Evolutionary conservation across 2,329 filamentous ascomycete genomes (phyloP), one percentile per base, ranked within the genome.

Genomic region (Pezicula radicicola): DNA sequence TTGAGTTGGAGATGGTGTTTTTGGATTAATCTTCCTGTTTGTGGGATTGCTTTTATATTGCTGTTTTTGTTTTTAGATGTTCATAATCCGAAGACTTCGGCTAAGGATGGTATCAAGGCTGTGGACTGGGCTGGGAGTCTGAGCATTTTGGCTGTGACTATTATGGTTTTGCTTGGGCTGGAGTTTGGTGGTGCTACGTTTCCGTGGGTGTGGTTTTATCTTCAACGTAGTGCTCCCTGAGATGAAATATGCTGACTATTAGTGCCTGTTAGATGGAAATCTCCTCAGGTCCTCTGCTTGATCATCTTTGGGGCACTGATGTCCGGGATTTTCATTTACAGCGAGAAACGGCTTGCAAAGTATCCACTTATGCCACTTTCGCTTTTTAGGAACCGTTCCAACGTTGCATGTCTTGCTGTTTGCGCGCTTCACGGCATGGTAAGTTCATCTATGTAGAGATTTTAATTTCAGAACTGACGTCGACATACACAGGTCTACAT

Each of bases 301-400:
- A 85, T 47, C 84, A 89, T 30, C 77, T 94, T 92, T 59, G 89
- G 90, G 28, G 63, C 80, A 30, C 54, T 87, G 39, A 72, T 79
- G 9, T 77, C 89, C 10, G 13, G 36, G 2, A 12, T 48, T 16
- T 94, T 94, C 68, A 72, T 84, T 59, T 47, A 88, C 21, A 81
- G 85, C 59, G 89, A 95, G 70, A 81, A 79, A 71, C 60, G 83
- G 61, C 63, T 88, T 30, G 87, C 89, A 49, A 81, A 77, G 51
- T 89, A 87, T 59, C 90, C 91, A 1, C 74, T 95, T 53, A 89
- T 93, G 65, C 90, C 90, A 0, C 69, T 87, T 12, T 76, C 79
- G 0, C 74, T 95, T 12, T 94, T 95, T 73, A 75, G 74, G 40
- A 76, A 80, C 43, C 70, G 75, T 28, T 85, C 81, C 37, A 91